Evolutionary conservation across 169 alveolate species (phyloP).

Genomic region (Eimeria praecox): DNA sequence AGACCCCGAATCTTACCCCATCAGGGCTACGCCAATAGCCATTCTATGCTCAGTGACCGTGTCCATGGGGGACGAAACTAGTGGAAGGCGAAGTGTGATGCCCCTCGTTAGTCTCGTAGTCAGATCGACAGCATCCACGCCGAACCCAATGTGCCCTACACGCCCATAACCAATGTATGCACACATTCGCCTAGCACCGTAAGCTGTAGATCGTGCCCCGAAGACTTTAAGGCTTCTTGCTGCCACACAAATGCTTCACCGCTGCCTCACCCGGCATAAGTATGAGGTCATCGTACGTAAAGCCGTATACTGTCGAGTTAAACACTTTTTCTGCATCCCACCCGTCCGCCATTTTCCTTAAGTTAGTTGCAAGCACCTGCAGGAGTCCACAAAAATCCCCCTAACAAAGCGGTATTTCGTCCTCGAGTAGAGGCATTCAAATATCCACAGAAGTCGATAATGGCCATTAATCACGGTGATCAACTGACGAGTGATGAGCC

Average conservation of each 20-base stretch:
- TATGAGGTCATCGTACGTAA: constrained; percentile 94
- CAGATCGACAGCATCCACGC: constrained; percentile 89
- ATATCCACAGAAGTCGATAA: not conserved
- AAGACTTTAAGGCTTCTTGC: too few species aligned
- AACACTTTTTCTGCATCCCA: constrained; percentile 83
- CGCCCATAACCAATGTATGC: not conserved
- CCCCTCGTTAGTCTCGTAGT: constrained; percentile 88
- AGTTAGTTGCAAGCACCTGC: not conserved
- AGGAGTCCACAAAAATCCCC: not conserved
- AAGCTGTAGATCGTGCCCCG: not conserved
- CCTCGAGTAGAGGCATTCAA: not conserved
- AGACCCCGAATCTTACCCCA: constrained; percentile 85
- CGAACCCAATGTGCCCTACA: constrained; percentile 90
- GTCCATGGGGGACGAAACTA: constrained; percentile 97
- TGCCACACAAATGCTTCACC: not conserved
- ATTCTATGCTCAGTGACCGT: constrained; percentile 96
- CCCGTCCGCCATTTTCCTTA: constrained; percentile 83
- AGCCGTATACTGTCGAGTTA: constrained; percentile 83
- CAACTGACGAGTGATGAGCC: not conserved
- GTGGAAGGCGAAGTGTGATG: constrained; percentile 91
- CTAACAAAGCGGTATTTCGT: too few species aligned
- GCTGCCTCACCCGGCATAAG: constrained; percentile 91
- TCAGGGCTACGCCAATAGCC: constrained; percentile 95
- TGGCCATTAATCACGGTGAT: not conserved
- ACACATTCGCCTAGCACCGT: not conserved